Evolutionary conservation across 2,329 filamentous ascomycete genomes (phyloP), one percentile per base, ranked within the genome.

Genomic region (Colletotrichum horii): DNA sequence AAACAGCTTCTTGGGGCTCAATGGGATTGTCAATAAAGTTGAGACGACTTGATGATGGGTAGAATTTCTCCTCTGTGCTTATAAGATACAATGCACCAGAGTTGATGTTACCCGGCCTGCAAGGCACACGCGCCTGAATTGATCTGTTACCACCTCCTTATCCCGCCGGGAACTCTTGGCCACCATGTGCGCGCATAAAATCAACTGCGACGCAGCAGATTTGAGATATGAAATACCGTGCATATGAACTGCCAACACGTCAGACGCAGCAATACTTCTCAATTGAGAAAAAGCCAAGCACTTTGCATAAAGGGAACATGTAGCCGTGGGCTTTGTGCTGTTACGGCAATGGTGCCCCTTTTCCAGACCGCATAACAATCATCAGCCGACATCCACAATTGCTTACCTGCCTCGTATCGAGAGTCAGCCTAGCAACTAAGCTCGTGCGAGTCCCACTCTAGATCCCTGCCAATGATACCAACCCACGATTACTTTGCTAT

Each of bases 371-470:
- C 72, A 72, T 67, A 43, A 43, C 19, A 9, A 26, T 36, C 43
- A 66, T 43, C 67, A 58, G 38, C 15, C 34, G 34, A 56, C 71
- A 68, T 69, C 66, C 48, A 36, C 60, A n/a, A 16, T 16, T 52
- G 58, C 28, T n/a, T n/a, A 34, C 26, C 16, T 43, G 28, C 55
- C 69, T 75, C 72, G 72, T 72, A 72, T 75, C 38, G 58, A 52
- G 8, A 48, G 55, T 70, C 52, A 48, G 16, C 58, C 73, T 14
- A 68, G 73, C 70, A 69, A 71, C 58, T 22, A 73, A 56, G 69
- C 62, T 58, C 36, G 34, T 65, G 64, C 74, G 61, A 28, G 70
- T 65, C 36, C 74, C 74, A 60, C 43, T 14, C 15, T 15, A 8
- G 5, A 66, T 38, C 70, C 74, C 70, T 73, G 74, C 34, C 12